Percentiles rank a stretch among this genome's conserved stretches.
Evolutionary conservation across 2,329 filamentous ascomycete species (phyloP).

Genomic region (Botrytis squamosa): DNA sequence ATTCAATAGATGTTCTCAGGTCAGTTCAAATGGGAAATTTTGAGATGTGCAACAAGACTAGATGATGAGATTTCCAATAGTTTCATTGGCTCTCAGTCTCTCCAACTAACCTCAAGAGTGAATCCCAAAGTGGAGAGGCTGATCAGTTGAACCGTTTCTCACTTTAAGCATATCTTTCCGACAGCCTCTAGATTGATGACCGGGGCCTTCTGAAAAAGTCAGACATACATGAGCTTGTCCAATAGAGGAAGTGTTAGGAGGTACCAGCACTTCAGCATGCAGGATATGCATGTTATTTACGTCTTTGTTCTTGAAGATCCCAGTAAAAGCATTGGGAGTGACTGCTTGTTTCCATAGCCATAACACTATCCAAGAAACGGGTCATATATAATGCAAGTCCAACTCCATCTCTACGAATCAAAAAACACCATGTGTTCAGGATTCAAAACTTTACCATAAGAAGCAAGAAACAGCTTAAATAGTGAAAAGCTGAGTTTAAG

Average conservation of each 20-base stretch:
- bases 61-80: not conserved
- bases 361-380: not conserved
- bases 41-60: not conserved
- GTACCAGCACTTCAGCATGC: not conserved
- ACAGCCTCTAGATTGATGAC: not conserved
- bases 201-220: not conserved
- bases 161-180: not conserved
- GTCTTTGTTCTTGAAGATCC: not conserved
- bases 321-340: not conserved
- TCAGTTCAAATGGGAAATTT: not conserved
- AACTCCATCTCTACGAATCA: not conserved
- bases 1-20: not conserved
- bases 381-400: not conserved
- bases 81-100: not conserved
- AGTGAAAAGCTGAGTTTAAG: not conserved
- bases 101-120: not conserved
- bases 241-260: not conserved
- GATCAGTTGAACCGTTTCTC: not conserved
- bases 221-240: not conserved
- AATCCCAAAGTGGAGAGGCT: not conserved
- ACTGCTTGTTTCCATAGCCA: not conserved
- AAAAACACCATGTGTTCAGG: not conserved
- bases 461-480: not conserved
- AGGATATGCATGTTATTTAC: not conserved
- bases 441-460: not conserved